These are phyloP conservation scores for Paecilomyces sp. DNA, from an alignment of 2,329 filamentous ascomycete genomes.

Conservation along the genomic window DNA sequence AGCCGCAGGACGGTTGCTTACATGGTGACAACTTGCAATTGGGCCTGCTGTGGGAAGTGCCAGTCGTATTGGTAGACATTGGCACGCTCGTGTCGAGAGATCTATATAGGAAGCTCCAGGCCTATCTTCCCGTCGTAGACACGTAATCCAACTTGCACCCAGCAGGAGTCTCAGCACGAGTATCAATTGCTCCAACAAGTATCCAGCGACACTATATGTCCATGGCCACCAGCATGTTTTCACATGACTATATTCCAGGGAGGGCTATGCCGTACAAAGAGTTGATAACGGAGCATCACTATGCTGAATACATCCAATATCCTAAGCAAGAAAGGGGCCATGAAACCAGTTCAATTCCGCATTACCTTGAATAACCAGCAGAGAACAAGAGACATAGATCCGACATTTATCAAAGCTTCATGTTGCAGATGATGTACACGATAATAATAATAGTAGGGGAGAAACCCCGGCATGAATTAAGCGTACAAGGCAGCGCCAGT, in stretches of 20 bases:
- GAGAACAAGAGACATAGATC: not conserved
- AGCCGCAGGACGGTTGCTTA: not conserved
- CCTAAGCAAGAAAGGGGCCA: not conserved
- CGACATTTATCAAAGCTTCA: conserved; percentile 5
- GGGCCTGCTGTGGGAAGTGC: not conserved
- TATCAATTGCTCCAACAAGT: not conserved
- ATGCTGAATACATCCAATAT: not conserved
- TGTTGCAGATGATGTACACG: conserved; percentile 35
- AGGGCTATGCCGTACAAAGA: no score
- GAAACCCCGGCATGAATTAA: conserved; percentile 29
- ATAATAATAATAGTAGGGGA: conserved; percentile 29
- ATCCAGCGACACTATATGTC: not conserved
- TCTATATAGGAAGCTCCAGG: not conserved
- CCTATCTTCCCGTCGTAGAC: not conserved
- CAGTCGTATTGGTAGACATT: not conserved
- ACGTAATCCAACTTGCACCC: not conserved
- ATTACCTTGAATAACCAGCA: conserved; percentile 6
- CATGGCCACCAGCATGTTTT: no score
- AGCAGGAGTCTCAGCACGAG: not conserved
- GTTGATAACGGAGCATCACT: not conserved
- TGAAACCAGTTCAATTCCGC: not conserved
- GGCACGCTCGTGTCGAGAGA: not conserved
- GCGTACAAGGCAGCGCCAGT: conserved; percentile 26
- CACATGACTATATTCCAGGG: no score
- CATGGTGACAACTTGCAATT: not conserved